Evolutionary conservation across 2,329 filamentous ascomycete species (phyloP).

Genomic region (Fusarium mangiferae): DNA sequence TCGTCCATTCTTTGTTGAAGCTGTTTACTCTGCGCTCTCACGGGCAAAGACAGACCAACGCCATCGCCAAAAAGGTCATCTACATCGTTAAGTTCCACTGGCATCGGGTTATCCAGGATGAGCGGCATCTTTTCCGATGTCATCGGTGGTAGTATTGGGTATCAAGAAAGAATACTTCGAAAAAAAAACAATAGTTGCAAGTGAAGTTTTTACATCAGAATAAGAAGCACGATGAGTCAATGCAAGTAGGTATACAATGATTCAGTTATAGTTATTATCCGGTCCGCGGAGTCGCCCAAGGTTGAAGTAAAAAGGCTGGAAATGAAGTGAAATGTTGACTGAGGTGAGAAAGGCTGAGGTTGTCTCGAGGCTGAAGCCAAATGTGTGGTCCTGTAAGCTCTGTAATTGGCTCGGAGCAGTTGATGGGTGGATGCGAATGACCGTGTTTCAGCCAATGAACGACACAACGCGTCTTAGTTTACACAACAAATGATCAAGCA

Average conservation of each 20-base stretch:
- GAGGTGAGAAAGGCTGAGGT: conserved; percentile 39
- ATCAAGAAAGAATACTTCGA: conserved; percentile 28
- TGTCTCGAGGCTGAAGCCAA: conserved; percentile 34
- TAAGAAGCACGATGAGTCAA: background rate
- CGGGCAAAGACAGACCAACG: conserved; percentile 65
- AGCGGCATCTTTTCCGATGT: conserved; percentile 56
- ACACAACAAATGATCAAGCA: background rate
- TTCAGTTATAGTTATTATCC: conserved; percentile 9
- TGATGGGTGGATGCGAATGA: conserved; percentile 31
- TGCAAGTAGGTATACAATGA: conserved; percentile 2
- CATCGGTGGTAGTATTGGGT: conserved; percentile 43
- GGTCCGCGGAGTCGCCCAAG: conserved; percentile 13
- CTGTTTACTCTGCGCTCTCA: conserved; percentile 63
- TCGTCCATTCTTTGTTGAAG: conserved; percentile 81
- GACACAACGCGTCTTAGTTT: conserved; percentile 10
- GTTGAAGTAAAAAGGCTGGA: conserved; percentile 13
- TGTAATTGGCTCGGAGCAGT: conserved; percentile 25
- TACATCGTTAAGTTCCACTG: conserved; percentile 67
- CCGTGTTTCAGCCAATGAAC: conserved; percentile 22
- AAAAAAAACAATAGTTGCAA: conserved; percentile 19
- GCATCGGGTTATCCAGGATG: conserved; percentile 56
- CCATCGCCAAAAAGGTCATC: conserved; percentile 82
- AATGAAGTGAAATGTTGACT: conserved; percentile 15
- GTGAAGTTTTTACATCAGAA: conserved; percentile 23
- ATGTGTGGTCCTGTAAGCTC: background rate